Evolutionary conservation across 441 rosid species (phyloP).

Genomic region (Pelargonium fulgidum): DNA sequence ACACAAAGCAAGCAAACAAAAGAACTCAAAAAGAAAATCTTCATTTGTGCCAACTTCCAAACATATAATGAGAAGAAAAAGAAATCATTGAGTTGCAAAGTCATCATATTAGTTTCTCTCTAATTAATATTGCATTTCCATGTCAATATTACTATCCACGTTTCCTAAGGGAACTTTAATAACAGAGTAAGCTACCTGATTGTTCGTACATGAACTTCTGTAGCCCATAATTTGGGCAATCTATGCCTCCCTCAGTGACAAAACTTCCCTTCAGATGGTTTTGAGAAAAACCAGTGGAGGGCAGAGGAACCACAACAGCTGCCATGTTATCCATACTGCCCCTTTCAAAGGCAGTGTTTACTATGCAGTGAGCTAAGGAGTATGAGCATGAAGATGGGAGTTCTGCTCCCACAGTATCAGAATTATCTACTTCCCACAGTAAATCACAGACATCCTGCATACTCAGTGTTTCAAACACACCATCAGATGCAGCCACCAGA

Average conservation of each 20-base stretch:
- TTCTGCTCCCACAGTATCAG: slow-evolving; percentile 34
- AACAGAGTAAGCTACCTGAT: slow-evolving; percentile 41
- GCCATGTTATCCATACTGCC: slow-evolving; percentile 93
- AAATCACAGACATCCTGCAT: slow-evolving; percentile 78
- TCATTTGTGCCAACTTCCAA: neutral
- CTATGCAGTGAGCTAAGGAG: slow-evolving; percentile 80
- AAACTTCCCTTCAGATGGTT: slow-evolving; percentile 34
- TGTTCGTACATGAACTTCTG: slow-evolving; percentile 33
- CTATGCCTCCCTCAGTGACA: slow-evolving; percentile 29
- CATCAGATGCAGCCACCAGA: slow-evolving; percentile 90
- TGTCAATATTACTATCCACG: neutral
- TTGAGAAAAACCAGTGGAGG: slow-evolving; percentile 37
- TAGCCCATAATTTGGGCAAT: slow-evolving; percentile 30
- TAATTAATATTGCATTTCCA: neutral
- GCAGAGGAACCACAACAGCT: slow-evolving; percentile 70
- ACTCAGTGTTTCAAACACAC: slow-evolving; percentile 75
- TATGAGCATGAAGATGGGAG: slow-evolving; percentile 55
- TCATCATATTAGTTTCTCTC: neutral
- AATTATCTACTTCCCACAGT: slow-evolving; percentile 51
- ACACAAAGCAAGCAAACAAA: slow-evolving; percentile 5
- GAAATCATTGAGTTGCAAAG: neutral
- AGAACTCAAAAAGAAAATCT: neutral
- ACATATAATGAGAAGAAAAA: neutral
- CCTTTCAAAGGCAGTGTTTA: slow-evolving; percentile 56
- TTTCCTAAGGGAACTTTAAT: slow-evolving; percentile 13